Evolutionary conservation across 768 basidiomycete genomes (phyloP).

Genomic region (Suillus brevipes): DNA sequence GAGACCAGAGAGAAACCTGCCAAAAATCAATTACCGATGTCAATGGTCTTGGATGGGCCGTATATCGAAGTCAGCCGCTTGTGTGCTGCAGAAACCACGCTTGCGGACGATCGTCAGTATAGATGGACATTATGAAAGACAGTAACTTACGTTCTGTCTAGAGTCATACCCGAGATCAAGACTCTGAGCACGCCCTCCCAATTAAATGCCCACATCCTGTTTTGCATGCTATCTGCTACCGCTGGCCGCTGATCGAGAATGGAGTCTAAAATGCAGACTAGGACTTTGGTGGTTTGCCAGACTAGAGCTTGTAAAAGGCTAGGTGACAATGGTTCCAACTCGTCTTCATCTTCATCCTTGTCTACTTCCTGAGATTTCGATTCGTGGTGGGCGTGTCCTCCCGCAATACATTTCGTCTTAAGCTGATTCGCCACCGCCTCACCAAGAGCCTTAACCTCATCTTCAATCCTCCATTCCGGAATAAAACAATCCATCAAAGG

Average conservation of each 20-base stretch:
- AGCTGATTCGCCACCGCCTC: constrained; percentile 35
- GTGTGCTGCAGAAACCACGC: constrained; percentile 27
- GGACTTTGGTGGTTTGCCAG: constrained; percentile 41
- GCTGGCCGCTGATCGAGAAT: constrained; percentile 57
- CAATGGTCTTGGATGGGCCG: constrained; percentile 17
- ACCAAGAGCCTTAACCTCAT: constrained; percentile 59
- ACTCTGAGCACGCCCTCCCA: constrained; percentile 67
- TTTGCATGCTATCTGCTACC: constrained; percentile 60
- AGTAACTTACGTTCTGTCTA: constrained; percentile 29
- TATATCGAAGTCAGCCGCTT: constrained; percentile 33
- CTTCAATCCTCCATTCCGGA: constrained; percentile 71
- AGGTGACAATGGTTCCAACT: constrained; percentile 30
- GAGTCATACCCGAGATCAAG: constrained; percentile 41
- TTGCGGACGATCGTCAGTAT: constrained; percentile 3
- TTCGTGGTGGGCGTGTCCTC: constrained; percentile 7
- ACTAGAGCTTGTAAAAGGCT: constrained; percentile 39
- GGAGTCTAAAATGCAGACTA: constrained; percentile 53
- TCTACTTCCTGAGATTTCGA: constrained; percentile 24
- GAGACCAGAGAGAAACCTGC: neutral
- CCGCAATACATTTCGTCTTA: neutral
- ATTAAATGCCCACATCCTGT: constrained; percentile 57
- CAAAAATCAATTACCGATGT: constrained; percentile 1
- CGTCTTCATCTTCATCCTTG: constrained; percentile 31
- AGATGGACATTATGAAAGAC: constrained; percentile 12
- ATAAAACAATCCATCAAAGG: constrained; percentile 67